Conservation (phyloP, 2,329 filamentous ascomycete species). For the Trichoderma arundinaceum region DNA sequence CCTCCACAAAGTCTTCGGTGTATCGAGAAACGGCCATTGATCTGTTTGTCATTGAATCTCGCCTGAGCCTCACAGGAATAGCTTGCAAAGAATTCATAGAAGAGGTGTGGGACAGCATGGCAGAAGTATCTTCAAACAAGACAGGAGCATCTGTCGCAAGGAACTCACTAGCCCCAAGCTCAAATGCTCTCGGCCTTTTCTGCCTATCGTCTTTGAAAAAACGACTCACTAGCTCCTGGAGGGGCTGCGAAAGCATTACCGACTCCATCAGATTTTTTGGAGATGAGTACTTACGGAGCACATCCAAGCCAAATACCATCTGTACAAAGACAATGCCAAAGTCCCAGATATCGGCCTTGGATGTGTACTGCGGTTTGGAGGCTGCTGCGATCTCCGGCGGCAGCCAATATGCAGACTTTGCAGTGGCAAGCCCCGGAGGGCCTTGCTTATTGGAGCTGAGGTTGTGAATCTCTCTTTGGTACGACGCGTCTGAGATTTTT, state of each 20-base stretch:
- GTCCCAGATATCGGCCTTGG: conserved; percentile 94
- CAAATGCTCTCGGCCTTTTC: conserved; percentile 83
- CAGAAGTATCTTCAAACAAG: conserved; percentile 53
- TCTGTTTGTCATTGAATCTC: conserved; percentile 65
- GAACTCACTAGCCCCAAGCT: conserved; percentile 68
- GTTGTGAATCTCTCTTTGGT: conserved; percentile 69
- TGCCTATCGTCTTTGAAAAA: conserved; percentile 86
- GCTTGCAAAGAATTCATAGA: conserved; percentile 50
- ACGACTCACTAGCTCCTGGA: conserved; percentile 80
- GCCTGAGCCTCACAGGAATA: conserved; percentile 58
- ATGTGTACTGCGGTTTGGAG: conserved; percentile 66
- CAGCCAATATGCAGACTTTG: conserved; percentile 81
- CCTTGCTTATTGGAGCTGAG: conserved; percentile 60
- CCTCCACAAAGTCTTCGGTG: conserved; percentile 86
- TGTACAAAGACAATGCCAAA: conserved; percentile 90
- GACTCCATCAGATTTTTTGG: conserved; percentile 75
- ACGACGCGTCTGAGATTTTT: conserved; percentile 76
- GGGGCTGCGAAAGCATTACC: conserved; percentile 71
- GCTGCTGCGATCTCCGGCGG: conserved; percentile 75
- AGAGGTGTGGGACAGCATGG: conserved; percentile 50
- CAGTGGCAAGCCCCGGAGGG: conserved; percentile 60
- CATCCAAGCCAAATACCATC: conserved; percentile 87
- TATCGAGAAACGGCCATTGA: conserved; percentile 70
- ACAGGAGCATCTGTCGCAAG: conserved; percentile 68
- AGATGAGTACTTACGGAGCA: conserved; percentile 77